Percentiles rank a stretch among this genome's conserved stretches.
Conservation (phyloP, 2,329 filamentous ascomycete genomes). For the Trichoderma harzianum region DNA sequence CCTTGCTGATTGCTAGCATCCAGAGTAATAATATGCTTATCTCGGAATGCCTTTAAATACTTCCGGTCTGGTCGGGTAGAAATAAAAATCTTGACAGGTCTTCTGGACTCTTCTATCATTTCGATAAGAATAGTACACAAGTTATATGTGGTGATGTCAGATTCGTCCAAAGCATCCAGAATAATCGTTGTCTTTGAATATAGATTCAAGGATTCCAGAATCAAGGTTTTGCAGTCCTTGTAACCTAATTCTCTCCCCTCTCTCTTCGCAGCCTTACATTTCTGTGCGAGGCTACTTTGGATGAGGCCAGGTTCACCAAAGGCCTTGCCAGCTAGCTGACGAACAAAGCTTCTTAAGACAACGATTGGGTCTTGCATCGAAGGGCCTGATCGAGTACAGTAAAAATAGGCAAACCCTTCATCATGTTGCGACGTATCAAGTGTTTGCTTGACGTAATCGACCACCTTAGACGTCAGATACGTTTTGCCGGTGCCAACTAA, state of each 20-base stretch:
- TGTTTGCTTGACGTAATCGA: background rate
- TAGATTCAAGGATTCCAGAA: conserved; percentile 11
- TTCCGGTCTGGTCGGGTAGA: conserved; percentile 20
- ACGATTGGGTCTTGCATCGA: conserved; percentile 16
- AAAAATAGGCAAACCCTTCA: conserved; percentile 22
- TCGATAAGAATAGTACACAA: conserved; percentile 17
- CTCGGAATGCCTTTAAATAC: conserved; percentile 8
- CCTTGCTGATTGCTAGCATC: conserved; percentile 17
- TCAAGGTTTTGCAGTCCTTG: conserved; percentile 16
- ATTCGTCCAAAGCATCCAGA: conserved; percentile 22
- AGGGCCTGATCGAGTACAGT: conserved; percentile 19
- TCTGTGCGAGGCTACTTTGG: background rate
- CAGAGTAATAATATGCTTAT: conserved; percentile 12
- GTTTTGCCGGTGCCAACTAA: conserved; percentile 14
- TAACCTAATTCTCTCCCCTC: background rate
- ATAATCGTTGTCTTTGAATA: conserved; percentile 17
- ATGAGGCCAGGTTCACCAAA: background rate
- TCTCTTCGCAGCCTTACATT: conserved; percentile 2
- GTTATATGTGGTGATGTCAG: conserved; percentile 12
- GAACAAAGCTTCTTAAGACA: conserved; percentile 20
- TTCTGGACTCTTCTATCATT: background rate
- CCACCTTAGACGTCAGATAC: conserved; percentile 3
- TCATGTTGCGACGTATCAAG: background rate
- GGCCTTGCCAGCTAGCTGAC: conserved; percentile 17
- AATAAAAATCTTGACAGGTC: conserved; percentile 22